Percentiles rank a stretch among this genome's conserved stretches.
phyloP scores from a whole-genome alignment of 208 protist species.

The Strigomonas culicis region DNA sequence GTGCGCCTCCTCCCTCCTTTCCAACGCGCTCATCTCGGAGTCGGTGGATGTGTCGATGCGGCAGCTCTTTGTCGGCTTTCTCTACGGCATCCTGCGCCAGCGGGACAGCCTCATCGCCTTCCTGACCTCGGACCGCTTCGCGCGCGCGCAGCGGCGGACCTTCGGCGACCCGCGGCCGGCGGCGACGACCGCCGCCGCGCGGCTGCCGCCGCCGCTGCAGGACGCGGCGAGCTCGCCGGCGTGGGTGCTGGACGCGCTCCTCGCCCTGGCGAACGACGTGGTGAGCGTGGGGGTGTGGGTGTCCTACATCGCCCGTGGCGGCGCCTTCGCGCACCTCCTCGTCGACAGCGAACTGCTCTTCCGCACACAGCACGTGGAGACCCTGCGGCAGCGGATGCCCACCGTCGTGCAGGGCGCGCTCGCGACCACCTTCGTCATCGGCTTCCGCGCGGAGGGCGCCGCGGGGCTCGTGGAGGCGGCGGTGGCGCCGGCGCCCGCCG shows the following conservation, averaged over 20 bases:
- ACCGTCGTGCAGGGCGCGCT: slow-evolving; percentile 70
- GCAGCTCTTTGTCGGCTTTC: slow-evolving; percentile 40
- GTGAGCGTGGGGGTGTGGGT: slow-evolving; percentile 56
- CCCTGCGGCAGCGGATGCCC: slow-evolving; percentile 49
- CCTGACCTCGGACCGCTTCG: slow-evolving; percentile 38
- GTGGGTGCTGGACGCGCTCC: slow-evolving; percentile 65
- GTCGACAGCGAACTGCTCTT: slow-evolving; percentile 38
- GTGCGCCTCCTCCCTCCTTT: slow-evolving; percentile 51
- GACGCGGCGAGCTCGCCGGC: slow-evolving; percentile 36
- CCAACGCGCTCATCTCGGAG: slow-evolving; percentile 65
- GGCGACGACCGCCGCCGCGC: neutral
- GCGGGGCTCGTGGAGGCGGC: slow-evolving; percentile 20
- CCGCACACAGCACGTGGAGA: slow-evolving; percentile 64
- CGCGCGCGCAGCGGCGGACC: slow-evolving; percentile 29
- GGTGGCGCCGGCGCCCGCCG: neutral
- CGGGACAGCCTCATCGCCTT: slow-evolving; percentile 42
- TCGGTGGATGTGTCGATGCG: slow-evolving; percentile 59
- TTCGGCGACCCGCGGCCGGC: slow-evolving; percentile 17
- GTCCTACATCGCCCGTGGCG: slow-evolving; percentile 63
- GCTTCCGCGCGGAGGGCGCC: slow-evolving; percentile 28
- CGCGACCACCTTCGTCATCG: slow-evolving; percentile 41
- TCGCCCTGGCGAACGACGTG: slow-evolving; percentile 66
- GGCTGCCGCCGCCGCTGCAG: slow-evolving; percentile 17
- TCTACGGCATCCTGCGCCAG: slow-evolving; percentile 39
- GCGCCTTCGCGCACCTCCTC: slow-evolving; percentile 53